Percentiles rank a stretch among this genome's conserved stretches.
Conservation (phyloP, 2,329 filamentous ascomycete species). For the Ascochyta rabiei region DNA sequence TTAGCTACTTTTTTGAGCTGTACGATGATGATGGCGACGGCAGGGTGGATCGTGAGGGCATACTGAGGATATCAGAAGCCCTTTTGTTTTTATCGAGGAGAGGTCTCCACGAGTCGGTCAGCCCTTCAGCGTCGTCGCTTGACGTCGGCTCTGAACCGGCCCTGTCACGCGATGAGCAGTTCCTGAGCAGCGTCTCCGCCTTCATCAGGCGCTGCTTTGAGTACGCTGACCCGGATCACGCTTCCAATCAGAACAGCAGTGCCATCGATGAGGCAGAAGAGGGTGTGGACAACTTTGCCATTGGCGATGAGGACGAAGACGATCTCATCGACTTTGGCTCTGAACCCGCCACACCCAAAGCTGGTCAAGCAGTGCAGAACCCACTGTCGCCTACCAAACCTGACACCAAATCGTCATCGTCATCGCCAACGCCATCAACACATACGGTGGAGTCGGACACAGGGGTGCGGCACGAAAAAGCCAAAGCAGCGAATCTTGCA, state of each 20-base stretch:
- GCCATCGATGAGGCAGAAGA: slow-evolving; percentile 37
- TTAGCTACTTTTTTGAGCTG: slow-evolving; percentile 96
- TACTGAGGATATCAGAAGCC: slow-evolving; percentile 91
- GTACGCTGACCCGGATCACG: slow-evolving; percentile 90
- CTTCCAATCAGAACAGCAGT: slow-evolving; percentile 59
- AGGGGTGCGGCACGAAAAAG: slow-evolving; percentile 55
- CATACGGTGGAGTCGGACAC: slow-evolving; percentile 31
- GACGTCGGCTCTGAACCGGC: slow-evolving; percentile 53
- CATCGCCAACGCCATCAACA: slow-evolving; percentile 33
- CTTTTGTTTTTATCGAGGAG: slow-evolving; percentile 89
- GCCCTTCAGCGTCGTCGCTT: slow-evolving; percentile 65
- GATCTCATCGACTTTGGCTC: slow-evolving; percentile 65
- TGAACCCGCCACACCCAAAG: slow-evolving; percentile 38
- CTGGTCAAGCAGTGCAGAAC: slow-evolving; percentile 33
- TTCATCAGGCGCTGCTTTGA: slow-evolving; percentile 98
- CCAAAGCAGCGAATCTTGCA: slow-evolving; percentile 82
- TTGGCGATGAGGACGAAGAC: slow-evolving; percentile 73
- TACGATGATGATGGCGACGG: slow-evolving; percentile 94
- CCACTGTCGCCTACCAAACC: slow-evolving; percentile 31
- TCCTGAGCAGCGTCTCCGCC: slow-evolving; percentile 89
- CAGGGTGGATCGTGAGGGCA: slow-evolving; percentile 91
- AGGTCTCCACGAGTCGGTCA: slow-evolving; percentile 77
- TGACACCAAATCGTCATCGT: slow-evolving; percentile 34
- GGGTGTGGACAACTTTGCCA: slow-evolving; percentile 67
- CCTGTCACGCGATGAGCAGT: slow-evolving; percentile 78